These are phyloP conservation scores for Mycogone perniciosa DNA, from an alignment of 2,329 filamentous ascomycete genomes.

Conservation along the genomic window DNA sequence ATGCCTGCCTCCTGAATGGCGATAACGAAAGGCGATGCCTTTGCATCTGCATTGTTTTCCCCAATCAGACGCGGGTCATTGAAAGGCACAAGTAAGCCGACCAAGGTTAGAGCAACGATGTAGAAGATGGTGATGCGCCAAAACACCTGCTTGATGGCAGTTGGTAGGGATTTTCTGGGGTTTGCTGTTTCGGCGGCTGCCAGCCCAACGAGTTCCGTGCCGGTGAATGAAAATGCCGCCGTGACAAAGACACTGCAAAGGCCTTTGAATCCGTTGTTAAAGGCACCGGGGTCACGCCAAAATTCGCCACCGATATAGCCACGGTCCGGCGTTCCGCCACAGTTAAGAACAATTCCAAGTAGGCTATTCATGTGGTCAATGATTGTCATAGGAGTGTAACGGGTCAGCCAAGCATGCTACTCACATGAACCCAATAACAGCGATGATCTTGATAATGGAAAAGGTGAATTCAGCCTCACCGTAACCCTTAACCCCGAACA, in stretches of 20 bases:
- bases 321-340: constrained; percentile 64
- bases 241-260: constrained; percentile 71
- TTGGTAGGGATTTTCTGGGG: constrained; percentile 73
- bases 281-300: constrained; percentile 74
- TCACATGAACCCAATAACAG: constrained; percentile 83
- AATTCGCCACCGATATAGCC: constrained; percentile 74
- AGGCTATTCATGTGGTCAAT: constrained; percentile 44
- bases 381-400: constrained; percentile 10
- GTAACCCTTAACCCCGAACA: constrained; percentile 83
- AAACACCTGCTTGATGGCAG: constrained; percentile 87
- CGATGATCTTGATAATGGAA: constrained; percentile 76
- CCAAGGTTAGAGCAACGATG: constrained; percentile 69
- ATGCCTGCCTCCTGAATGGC: constrained; percentile 83
- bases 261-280: constrained; percentile 77
- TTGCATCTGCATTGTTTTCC: constrained; percentile 54
- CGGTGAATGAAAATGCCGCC: constrained; percentile 68
- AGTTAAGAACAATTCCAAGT: constrained; percentile 77
- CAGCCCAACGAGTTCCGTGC: constrained; percentile 68
- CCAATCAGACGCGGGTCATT: constrained; percentile 58
- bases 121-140: constrained; percentile 93
- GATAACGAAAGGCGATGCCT: constrained; percentile 87
- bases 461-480: constrained; percentile 88
- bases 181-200: constrained; percentile 72
- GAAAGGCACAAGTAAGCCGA: constrained; percentile 77
- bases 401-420: constrained; percentile 23